These are phyloP conservation scores for Hysterium pulicare DNA, from an alignment of 2,329 filamentous ascomycete species.

Conservation along the genomic window DNA sequence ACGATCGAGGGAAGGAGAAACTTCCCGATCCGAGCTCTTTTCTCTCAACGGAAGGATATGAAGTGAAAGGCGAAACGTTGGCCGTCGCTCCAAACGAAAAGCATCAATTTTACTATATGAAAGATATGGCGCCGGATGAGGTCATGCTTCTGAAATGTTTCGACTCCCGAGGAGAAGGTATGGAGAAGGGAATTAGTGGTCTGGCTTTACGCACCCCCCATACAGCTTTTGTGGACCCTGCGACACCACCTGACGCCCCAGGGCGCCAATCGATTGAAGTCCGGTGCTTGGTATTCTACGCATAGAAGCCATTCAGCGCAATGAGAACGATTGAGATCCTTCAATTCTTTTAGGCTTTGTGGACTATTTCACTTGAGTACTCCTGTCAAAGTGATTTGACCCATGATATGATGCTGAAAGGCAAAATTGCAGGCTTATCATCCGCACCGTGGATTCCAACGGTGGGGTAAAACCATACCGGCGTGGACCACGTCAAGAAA, in stretches of 20 bases:
- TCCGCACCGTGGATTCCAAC: neutral
- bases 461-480: neutral
- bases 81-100: constrained; percentile 54
- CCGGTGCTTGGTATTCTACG: constrained; percentile 60
- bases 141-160: constrained; percentile 53
- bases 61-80: constrained; percentile 62
- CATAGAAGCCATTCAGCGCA: constrained; percentile 24
- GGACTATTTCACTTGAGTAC: too few species aligned
- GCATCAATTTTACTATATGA: constrained; percentile 64
- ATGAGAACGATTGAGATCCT: too few species aligned
- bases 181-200: constrained; percentile 38
- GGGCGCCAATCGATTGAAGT: constrained; percentile 63
- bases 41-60: constrained; percentile 58
- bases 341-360: too few species aligned
- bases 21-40: constrained; percentile 47
- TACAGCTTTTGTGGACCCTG: constrained; percentile 59
- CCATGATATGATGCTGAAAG: neutral
- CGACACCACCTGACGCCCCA: constrained; percentile 49
- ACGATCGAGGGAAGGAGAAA: constrained; percentile 58
- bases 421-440: neutral
- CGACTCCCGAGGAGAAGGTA: constrained; percentile 43
- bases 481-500: neutral
- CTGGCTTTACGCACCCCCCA: constrained; percentile 57
- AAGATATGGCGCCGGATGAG: constrained; percentile 62
- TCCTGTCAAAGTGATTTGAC: too few species aligned